phyloP scores from a whole-genome alignment of 2,329 filamentous ascomycete genomes.

The Aspergillus neotritici region DNA sequence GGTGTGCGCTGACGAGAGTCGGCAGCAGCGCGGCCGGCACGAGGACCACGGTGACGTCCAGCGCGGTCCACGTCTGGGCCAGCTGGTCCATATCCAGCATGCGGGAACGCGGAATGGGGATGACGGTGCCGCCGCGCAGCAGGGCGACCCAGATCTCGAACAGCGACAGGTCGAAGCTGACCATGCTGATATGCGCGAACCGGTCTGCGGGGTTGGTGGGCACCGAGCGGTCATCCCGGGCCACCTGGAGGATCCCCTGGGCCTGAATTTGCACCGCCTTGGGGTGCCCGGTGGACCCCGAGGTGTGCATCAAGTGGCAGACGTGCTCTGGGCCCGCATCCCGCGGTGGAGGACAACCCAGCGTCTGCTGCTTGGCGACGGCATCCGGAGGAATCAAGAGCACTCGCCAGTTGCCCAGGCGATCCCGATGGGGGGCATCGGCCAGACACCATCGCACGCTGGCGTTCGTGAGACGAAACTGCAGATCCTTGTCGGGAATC shows the following conservation, averaged over 20 bases:
- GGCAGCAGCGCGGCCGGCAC: not conserved
- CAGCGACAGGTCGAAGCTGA: not conserved
- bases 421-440: not conserved
- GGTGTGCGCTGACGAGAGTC: not conserved
- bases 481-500: not conserved
- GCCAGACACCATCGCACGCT: too few relatives aligned
- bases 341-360: too few relatives aligned
- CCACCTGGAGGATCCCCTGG: not conserved
- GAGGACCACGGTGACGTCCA: not conserved
- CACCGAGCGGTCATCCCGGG: not conserved
- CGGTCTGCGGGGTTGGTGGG: not conserved
- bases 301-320: not conserved
- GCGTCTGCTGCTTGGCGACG: not conserved
- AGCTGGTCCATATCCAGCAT: not conserved
- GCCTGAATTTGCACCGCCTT: not conserved
- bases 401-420: not conserved
- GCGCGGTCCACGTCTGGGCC: not conserved
- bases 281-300: not conserved
- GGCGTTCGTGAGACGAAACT: not conserved
- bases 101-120: not conserved
- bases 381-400: not conserved
- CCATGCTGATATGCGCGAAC: not conserved
- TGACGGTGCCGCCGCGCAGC: not conserved
- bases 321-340: not conserved
- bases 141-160: slow-evolving; percentile 3